Evolutionary conservation across 805 yeast genomes (phyloP), one percentile per base, ranked within the genome.

Genomic region (Myxozyma lipomycoides): DNA sequence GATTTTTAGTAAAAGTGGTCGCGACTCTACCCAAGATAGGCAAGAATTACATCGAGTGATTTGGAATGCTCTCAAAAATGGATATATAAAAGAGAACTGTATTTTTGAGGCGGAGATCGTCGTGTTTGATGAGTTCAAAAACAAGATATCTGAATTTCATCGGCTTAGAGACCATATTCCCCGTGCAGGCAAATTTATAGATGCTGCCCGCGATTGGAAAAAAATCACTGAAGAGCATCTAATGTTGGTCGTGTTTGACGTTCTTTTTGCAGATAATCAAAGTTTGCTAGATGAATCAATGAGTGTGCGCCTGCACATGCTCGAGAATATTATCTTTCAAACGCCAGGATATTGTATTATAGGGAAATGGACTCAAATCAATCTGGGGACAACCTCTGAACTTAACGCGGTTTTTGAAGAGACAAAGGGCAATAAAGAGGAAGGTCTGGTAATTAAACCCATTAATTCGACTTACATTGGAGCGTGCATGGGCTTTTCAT

Each of bases 71-170:
- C 42, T 47, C 21, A 21, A 28, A 10, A 15, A 39, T 10, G 34
- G 15, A 15, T 15, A 37, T 37, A 28, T 28, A 28, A 28, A 28
- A 28, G 10, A 18, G n/a, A 28, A 40, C 3, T 35, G 40, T 12
- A 46, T 52, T 4, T 25, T 52, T 9, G 57, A 52, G 25, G 57
- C 50, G 2, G 57, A 52, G 19, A 23, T 52, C 17, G 53, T 49
- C 26, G 57, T 52, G 3, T 52, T 35, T 38, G 51, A 52, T 23
- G 23, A 32, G 10, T 6, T n/a, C n/a, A 18, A 23, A 9, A 35
- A 15, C 4, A 12, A 12, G 15, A 46, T 52, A 3, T 48, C 51
- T 4, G 49, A 47, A 12, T 52, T 52, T 35, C 54, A 52, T 28
- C 25, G 54, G 4, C 28, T 52, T 18, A 7, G 39, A 6, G 54